phyloP scores from a whole-genome alignment of 768 basidiomycete genomes.

The Hemileccinum rubropunctum region DNA sequence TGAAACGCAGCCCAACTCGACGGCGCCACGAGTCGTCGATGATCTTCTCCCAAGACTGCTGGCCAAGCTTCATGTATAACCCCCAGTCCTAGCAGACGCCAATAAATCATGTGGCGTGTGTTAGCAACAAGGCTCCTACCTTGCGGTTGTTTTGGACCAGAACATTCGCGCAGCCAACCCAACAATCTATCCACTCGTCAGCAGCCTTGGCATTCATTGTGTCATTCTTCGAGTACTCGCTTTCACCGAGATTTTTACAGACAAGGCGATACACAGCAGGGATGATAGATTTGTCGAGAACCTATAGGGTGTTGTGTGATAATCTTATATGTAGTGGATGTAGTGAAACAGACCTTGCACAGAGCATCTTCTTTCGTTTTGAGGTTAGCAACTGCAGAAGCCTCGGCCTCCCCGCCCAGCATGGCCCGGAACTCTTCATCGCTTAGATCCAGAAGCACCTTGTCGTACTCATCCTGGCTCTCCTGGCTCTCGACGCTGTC shows the following conservation, averaged over 20 bases:
- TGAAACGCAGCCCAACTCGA: conserved; percentile 62
- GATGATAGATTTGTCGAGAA: conserved; percentile 46
- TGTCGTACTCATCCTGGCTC: conserved; percentile 75
- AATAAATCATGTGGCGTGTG: background rate
- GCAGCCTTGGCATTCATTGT: conserved; percentile 35
- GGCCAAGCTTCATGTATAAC: conserved; percentile 49
- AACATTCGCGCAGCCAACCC: conserved; percentile 68
- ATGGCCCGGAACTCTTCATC: conserved; percentile 60
- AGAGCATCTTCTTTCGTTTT: conserved; percentile 47
- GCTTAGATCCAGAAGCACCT: conserved; percentile 54
- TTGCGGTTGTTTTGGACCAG: conserved; percentile 49
- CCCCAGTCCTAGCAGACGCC: conserved; percentile 53
- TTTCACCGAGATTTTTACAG: conserved; percentile 44
- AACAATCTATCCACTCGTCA: conserved; percentile 64
- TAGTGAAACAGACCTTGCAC: conserved; percentile 41
- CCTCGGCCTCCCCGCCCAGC: conserved; percentile 38
- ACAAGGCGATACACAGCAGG: conserved; percentile 57
- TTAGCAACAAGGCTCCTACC: conserved; percentile 28
- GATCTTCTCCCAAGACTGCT: conserved; percentile 55
- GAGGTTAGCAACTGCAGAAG: conserved; percentile 25
- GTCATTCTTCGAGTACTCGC: conserved; percentile 15
- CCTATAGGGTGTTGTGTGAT: conserved; percentile 31
- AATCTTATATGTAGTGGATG: background rate
- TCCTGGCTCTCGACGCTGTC: conserved; percentile 50
- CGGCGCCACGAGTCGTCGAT: conserved; percentile 49